Percentiles rank a stretch among this genome's conserved stretches.
Conservation (phyloP, 2,329 filamentous ascomycete species). For the Byssochlamys sp. region DNA sequence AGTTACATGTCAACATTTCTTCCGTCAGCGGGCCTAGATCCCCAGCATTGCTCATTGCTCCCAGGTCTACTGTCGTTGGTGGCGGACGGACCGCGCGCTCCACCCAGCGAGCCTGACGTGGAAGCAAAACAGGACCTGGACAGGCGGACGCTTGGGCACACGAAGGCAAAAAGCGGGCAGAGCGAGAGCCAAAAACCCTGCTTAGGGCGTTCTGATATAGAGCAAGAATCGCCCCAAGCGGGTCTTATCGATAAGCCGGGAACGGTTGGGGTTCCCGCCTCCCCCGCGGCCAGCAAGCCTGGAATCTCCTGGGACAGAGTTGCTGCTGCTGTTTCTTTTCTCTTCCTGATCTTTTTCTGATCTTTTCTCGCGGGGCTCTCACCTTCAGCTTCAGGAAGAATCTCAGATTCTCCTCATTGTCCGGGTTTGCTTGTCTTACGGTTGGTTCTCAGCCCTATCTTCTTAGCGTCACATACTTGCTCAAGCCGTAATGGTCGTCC, state of each 20-base stretch:
- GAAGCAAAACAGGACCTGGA: neutral
- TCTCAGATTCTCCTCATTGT: neutral
- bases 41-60: neutral
- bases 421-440: neutral
- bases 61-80: neutral
- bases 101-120: neutral
- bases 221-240: neutral
- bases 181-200: neutral
- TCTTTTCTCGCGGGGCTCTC: neutral
- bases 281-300: neutral
- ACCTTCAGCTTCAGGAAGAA: neutral
- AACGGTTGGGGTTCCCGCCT: neutral
- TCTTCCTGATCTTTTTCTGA: neutral
- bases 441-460: neutral
- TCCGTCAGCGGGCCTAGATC: neutral
- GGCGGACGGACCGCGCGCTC: neutral
- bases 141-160: neutral
- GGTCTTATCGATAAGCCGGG: neutral
- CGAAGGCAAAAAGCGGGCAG: neutral
- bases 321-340: neutral
- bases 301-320: neutral
- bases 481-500: constrained; percentile 62
- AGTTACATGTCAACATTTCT: no score
- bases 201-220: neutral
- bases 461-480: neutral